phyloP scores from a whole-genome alignment of 2,329 filamentous ascomycete species.

The Cordyceps javanica region DNA sequence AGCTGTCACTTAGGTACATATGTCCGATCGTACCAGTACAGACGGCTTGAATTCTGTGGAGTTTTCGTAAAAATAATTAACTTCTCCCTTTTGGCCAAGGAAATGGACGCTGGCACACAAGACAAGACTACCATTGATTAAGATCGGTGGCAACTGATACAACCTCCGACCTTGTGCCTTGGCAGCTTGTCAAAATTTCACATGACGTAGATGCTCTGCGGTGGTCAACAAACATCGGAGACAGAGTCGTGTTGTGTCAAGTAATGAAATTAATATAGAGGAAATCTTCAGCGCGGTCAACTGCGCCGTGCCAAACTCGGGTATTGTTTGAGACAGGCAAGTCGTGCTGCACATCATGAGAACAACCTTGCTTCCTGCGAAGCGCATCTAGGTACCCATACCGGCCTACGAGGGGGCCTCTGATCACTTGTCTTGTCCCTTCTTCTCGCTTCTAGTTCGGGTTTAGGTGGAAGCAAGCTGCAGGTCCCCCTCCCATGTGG shows the following conservation, averaged over 20 bases:
- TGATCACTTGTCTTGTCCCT: neutral
- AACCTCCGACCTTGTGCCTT: too few species aligned
- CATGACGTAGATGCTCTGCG: neutral
- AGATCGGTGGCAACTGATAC: neutral
- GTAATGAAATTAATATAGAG: neutral
- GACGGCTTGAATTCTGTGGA: neutral
- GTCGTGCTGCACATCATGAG: constrained; percentile 1
- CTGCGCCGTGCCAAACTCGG: neutral
- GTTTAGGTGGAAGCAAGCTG: neutral
- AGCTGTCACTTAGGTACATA: neutral
- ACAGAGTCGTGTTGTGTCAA: neutral
- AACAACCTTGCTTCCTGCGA: neutral
- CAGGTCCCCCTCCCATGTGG: neutral
- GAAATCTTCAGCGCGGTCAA: neutral
- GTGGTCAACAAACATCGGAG: neutral
- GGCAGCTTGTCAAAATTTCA: neutral
- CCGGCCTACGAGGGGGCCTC: neutral
- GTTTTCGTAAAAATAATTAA: too few species aligned
- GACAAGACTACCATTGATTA: neutral
- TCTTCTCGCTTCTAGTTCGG: neutral
- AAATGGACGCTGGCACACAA: neutral
- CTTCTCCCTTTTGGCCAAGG: too few species aligned
- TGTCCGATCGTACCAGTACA: neutral
- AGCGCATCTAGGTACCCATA: neutral
- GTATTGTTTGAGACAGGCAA: constrained; percentile 1